Evolutionary conservation across 2,329 filamentous ascomycete genomes (phyloP).

Genomic region (Aspergillus fischeri): DNA sequence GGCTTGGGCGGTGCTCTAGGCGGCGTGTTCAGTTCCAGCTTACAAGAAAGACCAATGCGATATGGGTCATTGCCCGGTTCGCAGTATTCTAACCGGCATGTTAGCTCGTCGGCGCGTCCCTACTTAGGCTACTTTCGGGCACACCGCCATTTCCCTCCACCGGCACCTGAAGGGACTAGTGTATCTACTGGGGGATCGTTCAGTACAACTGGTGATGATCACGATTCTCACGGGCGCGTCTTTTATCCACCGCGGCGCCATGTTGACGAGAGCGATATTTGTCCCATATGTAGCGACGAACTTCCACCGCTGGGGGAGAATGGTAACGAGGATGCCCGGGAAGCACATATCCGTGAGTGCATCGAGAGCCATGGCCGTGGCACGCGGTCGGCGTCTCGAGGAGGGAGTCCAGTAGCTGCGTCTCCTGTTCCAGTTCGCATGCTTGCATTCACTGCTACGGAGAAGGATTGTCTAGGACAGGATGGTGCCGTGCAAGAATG

Average conservation of each 20-base stretch:
- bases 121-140: not conserved
- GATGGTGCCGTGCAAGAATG: constrained; percentile 55
- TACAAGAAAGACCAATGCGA: constrained; percentile 14
- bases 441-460: constrained; percentile 53
- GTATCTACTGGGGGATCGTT: constrained; percentile 4
- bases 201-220: constrained; percentile 1
- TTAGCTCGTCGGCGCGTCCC: constrained; percentile 6
- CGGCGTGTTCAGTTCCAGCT: constrained; percentile 8
- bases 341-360: constrained; percentile 44
- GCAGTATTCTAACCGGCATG: not conserved
- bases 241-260: constrained; percentile 13
- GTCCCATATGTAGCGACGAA: constrained; percentile 42
- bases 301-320: constrained; percentile 37
- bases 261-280: constrained; percentile 43
- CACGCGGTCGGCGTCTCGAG: constrained; percentile 14
- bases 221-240: not conserved
- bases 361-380: constrained; percentile 35
- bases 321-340: constrained; percentile 38
- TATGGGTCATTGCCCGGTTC: constrained; percentile 14
- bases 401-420: constrained; percentile 17
- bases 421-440: constrained; percentile 31
- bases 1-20: constrained; percentile 12
- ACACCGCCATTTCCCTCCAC: not conserved
- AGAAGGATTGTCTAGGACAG: constrained; percentile 58
- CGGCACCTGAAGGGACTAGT: constrained; percentile 1